Evolutionary conservation across 1,284 basidiomycete genomes (phyloP).

Genomic region (Heterobasidion occidentale): DNA sequence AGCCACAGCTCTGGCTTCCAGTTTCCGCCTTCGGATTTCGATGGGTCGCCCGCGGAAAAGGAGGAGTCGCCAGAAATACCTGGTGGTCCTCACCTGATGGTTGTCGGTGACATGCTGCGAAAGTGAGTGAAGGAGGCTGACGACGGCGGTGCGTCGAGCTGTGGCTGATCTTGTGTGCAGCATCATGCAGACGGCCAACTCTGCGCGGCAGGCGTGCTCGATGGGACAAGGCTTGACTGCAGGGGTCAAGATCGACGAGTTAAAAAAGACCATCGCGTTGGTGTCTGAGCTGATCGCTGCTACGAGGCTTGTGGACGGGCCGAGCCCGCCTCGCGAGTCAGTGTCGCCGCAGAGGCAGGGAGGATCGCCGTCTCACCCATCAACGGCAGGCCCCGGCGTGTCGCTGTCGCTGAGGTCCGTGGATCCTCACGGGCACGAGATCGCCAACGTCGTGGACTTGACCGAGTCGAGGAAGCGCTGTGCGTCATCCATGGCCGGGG

Average conservation of each 20-base stretch:
- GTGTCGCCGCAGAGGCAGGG: conserved; percentile 8
- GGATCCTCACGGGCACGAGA: conserved; percentile 17
- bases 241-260: conserved; percentile 35
- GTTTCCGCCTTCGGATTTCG: conserved; percentile 20
- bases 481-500: conserved; percentile 53
- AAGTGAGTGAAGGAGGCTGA: conserved; percentile 19
- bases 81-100: conserved; percentile 28
- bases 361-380: conserved; percentile 11
- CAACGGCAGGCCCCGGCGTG: conserved; percentile 12
- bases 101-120: conserved; percentile 30
- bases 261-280: conserved; percentile 37
- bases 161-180: conserved; percentile 19
- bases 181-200: conserved; percentile 40
- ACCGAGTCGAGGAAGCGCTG: conserved; percentile 52
- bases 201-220: conserved; percentile 38
- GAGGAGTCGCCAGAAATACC: conserved; percentile 22
- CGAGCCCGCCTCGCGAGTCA: conserved; percentile 14
- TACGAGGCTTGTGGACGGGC: conserved; percentile 32
- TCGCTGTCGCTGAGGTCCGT: conserved; percentile 13
- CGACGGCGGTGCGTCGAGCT: background rate
- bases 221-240: conserved; percentile 38
- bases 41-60: conserved; percentile 13
- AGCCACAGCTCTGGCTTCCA: conserved; percentile 22
- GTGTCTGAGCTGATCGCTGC: conserved; percentile 41
- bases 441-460: conserved; percentile 16